Base-by-base conservation (phyloP, 345 rosid genomes). In the Pistacia atlantica region DNA sequence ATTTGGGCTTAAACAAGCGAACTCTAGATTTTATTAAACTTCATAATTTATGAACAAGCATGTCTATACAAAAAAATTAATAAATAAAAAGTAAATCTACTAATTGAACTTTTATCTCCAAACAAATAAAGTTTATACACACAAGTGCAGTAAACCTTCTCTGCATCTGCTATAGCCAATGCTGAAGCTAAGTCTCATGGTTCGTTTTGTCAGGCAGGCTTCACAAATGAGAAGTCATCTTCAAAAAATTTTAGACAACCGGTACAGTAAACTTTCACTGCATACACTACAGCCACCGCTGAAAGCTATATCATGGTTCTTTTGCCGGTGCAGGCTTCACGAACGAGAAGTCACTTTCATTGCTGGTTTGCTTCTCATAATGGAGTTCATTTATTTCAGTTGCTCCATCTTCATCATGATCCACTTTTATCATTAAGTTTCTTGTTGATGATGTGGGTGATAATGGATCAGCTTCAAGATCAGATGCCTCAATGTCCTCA, bases 341-440 rank as follows among this genome's bases (percentile, higher is more conserved):
- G 69, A 95, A 93, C 3, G 95, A 91, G 84, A 95, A 95, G 35
- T 90, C 91, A 38, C 86, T 87, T 45, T 81, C 88, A 54, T 85
- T 72, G 75, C 65, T 72, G 10, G 75, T 77, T 65, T 80, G 84
- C 67, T 31, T 74, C 8, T 77, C 80, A 2, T 25, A 85, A 75
- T 61, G 81, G 18, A 76, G 67, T 63, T 82, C 88, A 31, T 54
- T 78, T 2, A 82, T 64, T 74, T 84, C 90, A 1, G 76, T 71
- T 10, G 60, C 84, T 42, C 79, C 75, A 17, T 76, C 80, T 61
- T 82, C 42, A 12, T 64, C 65, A 51, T 10, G 60, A 48, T 87
- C 90, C 58, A 81, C 85, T 66, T 73, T 80, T 38, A 85, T 59
- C 38, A 83, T 78, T 71, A 84, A 85, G 73, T 81, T 83, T 58